Percentiles rank a stretch among this genome's conserved stretches.
Conservation (phyloP, 345 rosid genomes). For the Melaleuca quinquenervia region DNA sequence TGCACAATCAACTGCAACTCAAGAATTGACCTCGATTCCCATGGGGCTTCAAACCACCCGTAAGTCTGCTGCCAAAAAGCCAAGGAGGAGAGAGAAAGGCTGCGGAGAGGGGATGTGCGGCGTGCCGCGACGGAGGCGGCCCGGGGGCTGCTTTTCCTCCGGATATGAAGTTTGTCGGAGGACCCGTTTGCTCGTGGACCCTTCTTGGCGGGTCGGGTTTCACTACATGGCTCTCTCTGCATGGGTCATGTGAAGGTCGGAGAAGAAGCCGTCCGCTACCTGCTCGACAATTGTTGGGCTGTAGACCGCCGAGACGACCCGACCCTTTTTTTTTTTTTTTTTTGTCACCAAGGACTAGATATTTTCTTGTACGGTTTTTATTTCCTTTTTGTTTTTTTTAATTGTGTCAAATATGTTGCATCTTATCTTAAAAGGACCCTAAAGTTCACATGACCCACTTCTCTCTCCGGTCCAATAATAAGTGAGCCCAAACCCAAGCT, state of each 20-base stretch:
- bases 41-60: too few species aligned
- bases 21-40: too few species aligned
- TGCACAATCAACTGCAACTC: too few species aligned
- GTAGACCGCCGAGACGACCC: background rate
- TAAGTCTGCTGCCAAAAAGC: background rate
- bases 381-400: too few species aligned
- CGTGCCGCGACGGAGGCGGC: background rate
- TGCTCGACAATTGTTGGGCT: background rate
- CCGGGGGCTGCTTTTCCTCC: background rate
- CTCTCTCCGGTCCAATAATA: background rate
- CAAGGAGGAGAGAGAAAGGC: background rate
- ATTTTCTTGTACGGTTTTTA: background rate
- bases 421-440: background rate
- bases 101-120: background rate
- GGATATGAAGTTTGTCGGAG: background rate
- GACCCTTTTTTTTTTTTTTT: background rate
- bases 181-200: background rate
- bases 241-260: too few species aligned
- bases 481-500: background rate
- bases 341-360: background rate
- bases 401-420: background rate
- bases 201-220: background rate
- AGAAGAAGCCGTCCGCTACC: background rate
- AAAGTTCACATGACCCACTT: rapidly evolving
- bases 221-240: too few species aligned